Base-by-base conservation (phyloP, 805 yeast genomes). In the Wickerhamomyces silvicola region DNA sequence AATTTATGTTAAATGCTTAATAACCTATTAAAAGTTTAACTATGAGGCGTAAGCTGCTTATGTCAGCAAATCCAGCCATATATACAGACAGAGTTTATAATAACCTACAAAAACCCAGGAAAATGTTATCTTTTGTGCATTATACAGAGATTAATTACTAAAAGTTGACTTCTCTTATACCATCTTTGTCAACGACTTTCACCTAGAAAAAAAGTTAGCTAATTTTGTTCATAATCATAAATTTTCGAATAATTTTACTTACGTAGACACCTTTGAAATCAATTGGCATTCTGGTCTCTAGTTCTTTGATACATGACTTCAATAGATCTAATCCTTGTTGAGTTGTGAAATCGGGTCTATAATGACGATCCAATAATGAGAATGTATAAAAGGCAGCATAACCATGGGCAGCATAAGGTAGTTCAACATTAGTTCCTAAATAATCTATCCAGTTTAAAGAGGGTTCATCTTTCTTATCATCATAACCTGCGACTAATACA, bases 401-500 rank as follows among this genome's bases (percentile, higher is more conserved):
- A 10, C 98, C 98, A 57, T 92, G 98, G 2, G 97, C 97, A 12
- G 94, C 95, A 54, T 92, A 92, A 11, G 98, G 97, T 37, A 92
- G 68, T 39, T 80, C 85, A 11, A 80, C 94, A 44, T 80, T 76
- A 3, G 98, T 84, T 7, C 98, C 98, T 43, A 92, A 64, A 57
- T 92, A 92, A 56, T 92, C 98, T 45, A 92, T 82, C 80, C 90
- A 86, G 52, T 82, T 79, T 49, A 92, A 68, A 31, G 72, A 64
- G 24, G 97, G 86, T 38, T 62, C 66, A 24, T 67, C 57, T 7
- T 66, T 66, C 41, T 69, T 72, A 11, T 62, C 58, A 50, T 86
- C 90, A 55, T 68, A 78, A 9, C 97, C 97, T 25, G 82, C 98
- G 39, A 92, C 62, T 38, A 92, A 67, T n/a, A 86, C 76, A 50